A percentile compares a stretch with the other conserved stretches of the same genome.
Conservation (phyloP, 139 green algal genomes). For the Micractinium sp. region DNA sequence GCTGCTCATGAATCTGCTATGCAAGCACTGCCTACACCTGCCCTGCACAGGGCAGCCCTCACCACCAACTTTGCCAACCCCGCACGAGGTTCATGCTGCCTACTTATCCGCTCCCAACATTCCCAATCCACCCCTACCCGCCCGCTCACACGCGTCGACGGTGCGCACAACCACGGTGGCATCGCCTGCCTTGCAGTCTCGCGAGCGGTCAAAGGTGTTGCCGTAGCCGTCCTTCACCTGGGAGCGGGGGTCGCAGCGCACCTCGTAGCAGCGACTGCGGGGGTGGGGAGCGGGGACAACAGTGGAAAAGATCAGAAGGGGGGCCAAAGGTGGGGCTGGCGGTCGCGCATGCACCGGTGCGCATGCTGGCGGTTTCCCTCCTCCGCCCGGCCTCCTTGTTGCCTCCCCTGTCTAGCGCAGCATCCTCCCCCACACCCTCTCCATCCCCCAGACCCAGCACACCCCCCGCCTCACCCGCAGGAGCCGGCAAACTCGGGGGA, state of each 20-base stretch:
- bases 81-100: no score
- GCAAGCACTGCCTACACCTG: no score
- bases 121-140: not conserved
- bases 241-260: slow-evolving; percentile 22
- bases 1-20: not conserved
- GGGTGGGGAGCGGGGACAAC: not conserved
- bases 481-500: slow-evolving; percentile 35
- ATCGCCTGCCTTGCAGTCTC: not conserved
- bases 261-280: slow-evolving; percentile 46
- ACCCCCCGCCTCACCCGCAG: slow-evolving; percentile 19
- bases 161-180: slow-evolving; percentile 41
- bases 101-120: no score
- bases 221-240: slow-evolving; percentile 27
- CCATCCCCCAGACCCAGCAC: no score
- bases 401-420: no score
- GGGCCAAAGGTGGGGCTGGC: not conserved
- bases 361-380: no score
- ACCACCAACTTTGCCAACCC: no score
- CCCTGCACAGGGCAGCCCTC: no score
- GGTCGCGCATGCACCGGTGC: no score
- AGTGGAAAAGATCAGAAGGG: not conserved
- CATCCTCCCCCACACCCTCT: no score
- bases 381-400: no score
- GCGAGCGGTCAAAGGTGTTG: not conserved
- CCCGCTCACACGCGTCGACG: slow-evolving; percentile 30